Evolutionary conservation across 768 basidiomycete genomes (phyloP).

Genomic region (Lactifluus pinguis): DNA sequence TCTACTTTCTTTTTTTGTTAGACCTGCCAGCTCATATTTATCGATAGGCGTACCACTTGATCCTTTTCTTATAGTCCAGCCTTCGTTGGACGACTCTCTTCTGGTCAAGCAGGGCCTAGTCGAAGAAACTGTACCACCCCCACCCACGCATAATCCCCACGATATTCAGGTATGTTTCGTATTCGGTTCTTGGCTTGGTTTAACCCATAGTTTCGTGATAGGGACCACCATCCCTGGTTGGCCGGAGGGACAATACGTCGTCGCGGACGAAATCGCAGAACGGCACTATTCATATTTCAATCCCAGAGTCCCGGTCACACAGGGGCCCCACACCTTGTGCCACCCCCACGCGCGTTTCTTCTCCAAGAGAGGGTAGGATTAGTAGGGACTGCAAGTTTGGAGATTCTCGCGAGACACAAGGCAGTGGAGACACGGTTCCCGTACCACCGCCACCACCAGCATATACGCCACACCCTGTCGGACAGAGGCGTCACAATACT

Average conservation of each 20-base stretch:
- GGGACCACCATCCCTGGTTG: background rate
- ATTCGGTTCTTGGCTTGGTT: background rate
- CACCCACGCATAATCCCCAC: slow-evolving; percentile 10
- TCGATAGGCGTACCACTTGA: background rate
- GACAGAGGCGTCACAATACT: background rate
- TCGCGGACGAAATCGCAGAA: background rate
- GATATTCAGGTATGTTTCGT: slow-evolving; percentile 7
- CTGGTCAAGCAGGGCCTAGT: slow-evolving; percentile 16
- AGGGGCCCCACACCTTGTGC: background rate
- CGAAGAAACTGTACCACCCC: slow-evolving; percentile 7
- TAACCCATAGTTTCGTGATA: background rate
- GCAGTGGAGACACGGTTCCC: background rate
- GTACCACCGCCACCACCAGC: slow-evolving; percentile 15
- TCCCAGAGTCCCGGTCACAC: background rate
- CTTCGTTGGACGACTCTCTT: slow-evolving; percentile 16
- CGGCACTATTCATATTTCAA: background rate
- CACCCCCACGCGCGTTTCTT: background rate
- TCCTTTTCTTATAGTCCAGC: slow-evolving; percentile 17
- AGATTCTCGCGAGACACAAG: background rate
- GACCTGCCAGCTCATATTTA: background rate
- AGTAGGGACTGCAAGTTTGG: background rate
- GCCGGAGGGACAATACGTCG: background rate
- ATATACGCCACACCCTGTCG: slow-evolving; percentile 7
- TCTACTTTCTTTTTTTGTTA: background rate
- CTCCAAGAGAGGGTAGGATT: background rate